Percentiles rank a stretch among this genome's conserved stretches.
phyloP scores from a whole-genome alignment of 352 stramenopile genomes.

The Phytophthora sp. region DNA sequence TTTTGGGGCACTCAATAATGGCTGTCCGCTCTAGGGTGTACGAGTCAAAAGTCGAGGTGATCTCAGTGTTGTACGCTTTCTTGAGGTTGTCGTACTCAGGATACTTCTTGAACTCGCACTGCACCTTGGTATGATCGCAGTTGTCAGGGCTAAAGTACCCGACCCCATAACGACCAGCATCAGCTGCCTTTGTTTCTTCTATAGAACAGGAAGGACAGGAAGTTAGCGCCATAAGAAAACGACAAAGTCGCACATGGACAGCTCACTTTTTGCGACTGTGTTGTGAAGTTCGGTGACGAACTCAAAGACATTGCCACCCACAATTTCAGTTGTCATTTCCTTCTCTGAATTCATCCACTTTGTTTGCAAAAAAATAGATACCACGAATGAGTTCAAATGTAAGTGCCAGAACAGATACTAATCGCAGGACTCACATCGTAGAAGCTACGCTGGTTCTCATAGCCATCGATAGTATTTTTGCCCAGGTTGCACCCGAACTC shows the following conservation, averaged over 20 bases:
- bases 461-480: slow-evolving; percentile 69
- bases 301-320: slow-evolving; percentile 80
- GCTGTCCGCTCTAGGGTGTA: slow-evolving; percentile 42
- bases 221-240: background rate
- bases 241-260: slow-evolving; percentile 23
- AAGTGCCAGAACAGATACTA: too few relatives aligned
- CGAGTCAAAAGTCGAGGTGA: slow-evolving; percentile 44
- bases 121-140: slow-evolving; percentile 53
- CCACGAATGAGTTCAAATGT: background rate
- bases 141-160: slow-evolving; percentile 69
- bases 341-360: slow-evolving; percentile 83
- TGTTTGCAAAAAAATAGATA: slow-evolving; percentile 27
- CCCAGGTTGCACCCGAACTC: slow-evolving; percentile 81
- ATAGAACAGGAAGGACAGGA: slow-evolving; percentile 31
- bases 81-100: slow-evolving; percentile 68
- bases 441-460: slow-evolving; percentile 70
- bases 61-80: slow-evolving; percentile 55
- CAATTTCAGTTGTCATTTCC: slow-evolving; percentile 66
- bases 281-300: slow-evolving; percentile 72
- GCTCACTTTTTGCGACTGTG: slow-evolving; percentile 33
- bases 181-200: slow-evolving; percentile 47
- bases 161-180: slow-evolving; percentile 62
- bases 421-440: slow-evolving; percentile 41
- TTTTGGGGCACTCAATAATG: slow-evolving; percentile 49
- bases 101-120: slow-evolving; percentile 59